Percentiles rank a stretch among this genome's conserved stretches.
These are phyloP conservation scores for Parasitella parasitica DNA, from an alignment of 371 early-diverging fungal genomes.

Conservation along the genomic window DNA sequence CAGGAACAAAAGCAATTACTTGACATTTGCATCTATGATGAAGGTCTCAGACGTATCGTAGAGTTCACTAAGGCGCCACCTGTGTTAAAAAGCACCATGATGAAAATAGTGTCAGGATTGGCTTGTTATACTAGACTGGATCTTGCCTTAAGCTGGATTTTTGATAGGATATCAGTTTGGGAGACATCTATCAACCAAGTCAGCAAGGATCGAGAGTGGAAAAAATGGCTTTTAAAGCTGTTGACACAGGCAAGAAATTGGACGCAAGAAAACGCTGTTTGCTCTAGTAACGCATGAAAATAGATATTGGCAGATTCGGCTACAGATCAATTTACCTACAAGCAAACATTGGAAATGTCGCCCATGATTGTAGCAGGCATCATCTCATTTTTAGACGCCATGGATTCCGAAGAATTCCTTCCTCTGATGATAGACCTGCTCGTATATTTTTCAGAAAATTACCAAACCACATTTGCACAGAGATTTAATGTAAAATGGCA, in stretches of 20 bases:
- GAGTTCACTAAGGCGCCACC: constrained; percentile 30
- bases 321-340: constrained; percentile 18
- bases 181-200: background rate
- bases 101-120: constrained; percentile 24
- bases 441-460: constrained; percentile 22
- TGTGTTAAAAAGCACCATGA: constrained; percentile 10
- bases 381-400: constrained; percentile 40
- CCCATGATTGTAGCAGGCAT: constrained; percentile 25
- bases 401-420: constrained; percentile 38
- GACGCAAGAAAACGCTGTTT: no score
- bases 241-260: constrained; percentile 23
- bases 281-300: background rate
- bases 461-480: constrained; percentile 27
- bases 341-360: constrained; percentile 26
- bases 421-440: constrained; percentile 29
- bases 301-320: constrained; percentile 16
- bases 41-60: constrained; percentile 28
- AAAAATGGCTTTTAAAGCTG: constrained; percentile 23
- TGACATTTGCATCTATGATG: constrained; percentile 34
- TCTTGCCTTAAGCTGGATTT: constrained; percentile 32
- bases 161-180: constrained; percentile 20
- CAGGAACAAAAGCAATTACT: constrained; percentile 39
- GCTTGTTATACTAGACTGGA: constrained; percentile 38
- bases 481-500: constrained; percentile 31
- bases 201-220: constrained; percentile 24